phyloP scores from a whole-genome alignment of 148 eudicot species.

The Camellia granthamiana region DNA sequence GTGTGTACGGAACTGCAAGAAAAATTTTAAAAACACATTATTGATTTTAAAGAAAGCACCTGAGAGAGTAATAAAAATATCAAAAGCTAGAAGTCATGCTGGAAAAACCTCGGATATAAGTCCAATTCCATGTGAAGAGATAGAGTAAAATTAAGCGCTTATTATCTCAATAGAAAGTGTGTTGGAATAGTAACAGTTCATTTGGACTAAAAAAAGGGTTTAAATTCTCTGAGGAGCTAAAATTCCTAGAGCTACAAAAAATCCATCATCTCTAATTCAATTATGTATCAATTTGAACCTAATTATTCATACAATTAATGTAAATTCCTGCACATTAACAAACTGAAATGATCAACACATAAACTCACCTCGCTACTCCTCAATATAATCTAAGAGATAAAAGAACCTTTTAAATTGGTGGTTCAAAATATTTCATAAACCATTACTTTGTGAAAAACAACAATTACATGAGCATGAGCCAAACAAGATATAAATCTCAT shows the following conservation, averaged over 20 bases:
- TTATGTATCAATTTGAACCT: neutral
- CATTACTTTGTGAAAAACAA: neutral
- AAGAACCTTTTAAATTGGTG: neutral
- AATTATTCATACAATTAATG: neutral
- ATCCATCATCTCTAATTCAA: neutral
- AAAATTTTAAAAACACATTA: neutral
- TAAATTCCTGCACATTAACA: neutral
- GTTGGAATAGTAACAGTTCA: neutral
- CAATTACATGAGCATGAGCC: neutral
- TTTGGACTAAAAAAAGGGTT: neutral
- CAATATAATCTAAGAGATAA: neutral
- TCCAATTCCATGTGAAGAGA: neutral
- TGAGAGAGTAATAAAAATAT: neutral
- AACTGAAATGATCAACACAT: neutral
- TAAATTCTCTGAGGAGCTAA: neutral
- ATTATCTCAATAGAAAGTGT: neutral
- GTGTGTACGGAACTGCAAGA: constrained; percentile 85
- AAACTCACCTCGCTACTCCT: neutral
- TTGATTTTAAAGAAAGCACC: neutral
- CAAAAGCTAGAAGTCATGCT: neutral
- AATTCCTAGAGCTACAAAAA: neutral
- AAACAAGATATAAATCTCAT: neutral
- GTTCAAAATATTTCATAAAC: neutral
- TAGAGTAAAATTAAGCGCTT: neutral
- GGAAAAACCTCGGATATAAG: neutral